Evolutionary conservation across 2,329 filamentous ascomycete genomes (phyloP), one percentile per base, ranked within the genome.

Genomic region (Fusarium sp.): DNA sequence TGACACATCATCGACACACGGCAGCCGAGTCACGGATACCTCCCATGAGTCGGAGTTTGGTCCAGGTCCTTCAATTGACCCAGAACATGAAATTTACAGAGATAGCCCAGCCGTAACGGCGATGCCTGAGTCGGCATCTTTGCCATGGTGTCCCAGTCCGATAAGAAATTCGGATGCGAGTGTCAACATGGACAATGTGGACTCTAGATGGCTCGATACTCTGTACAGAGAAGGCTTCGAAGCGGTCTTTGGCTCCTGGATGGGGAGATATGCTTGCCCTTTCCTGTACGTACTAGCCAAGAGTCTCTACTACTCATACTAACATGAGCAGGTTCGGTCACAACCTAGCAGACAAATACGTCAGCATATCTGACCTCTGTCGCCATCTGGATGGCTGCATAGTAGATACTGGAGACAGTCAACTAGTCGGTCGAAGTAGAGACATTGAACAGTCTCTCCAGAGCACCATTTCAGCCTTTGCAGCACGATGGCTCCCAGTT

Each of bases 181-280:
- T 41, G 33, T 42, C 15, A n/a, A n/a, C 7, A 63, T 72, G 18
- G 61, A 64, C 38, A 41, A 67, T 4, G 14, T 51, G 1, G 77
- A 78, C 46, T 68, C 45, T 3, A 55, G 56, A 41, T 80, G 78
- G 77, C 70, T 80, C 7, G 72, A 74, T 18, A 66, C 57, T 14
- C 77, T 84, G 15, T 84, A 82, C 64, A 70, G 76, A 35, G 73
- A 75, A 45, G 79, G 80, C 0, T 84, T 84, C 41, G 82, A 84
- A 52, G 76, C 78, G 6, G 77, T 84, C 1, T 84, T 84, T 70
- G 83, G 82, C 4, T 83, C 81, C 0, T 84, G 82, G 82, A 78
- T 84, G 74, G 82, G 83, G 1, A 79, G 79, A 63, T 80, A 84
- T 52, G 80, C 82, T 59, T 83, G 82, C 64, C 83, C 83, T 19